Evolutionary conservation across 2,329 filamentous ascomycete genomes (phyloP).

Genomic region (Fusarium sp.): DNA sequence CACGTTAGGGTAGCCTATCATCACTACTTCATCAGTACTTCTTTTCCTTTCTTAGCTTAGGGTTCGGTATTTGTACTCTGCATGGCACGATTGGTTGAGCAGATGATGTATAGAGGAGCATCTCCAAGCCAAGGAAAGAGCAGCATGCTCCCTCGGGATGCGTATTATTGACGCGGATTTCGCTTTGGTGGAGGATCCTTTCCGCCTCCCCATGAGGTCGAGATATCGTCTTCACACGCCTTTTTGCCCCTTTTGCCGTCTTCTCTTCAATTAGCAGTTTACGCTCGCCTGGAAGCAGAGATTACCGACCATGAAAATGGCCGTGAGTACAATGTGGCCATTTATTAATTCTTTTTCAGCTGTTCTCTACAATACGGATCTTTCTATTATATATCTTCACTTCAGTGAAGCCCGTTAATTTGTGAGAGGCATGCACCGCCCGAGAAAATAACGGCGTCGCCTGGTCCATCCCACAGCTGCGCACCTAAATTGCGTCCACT

Average conservation of each 20-base stretch:
- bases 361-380: neutral
- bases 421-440: no score
- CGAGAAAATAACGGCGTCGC: no score
- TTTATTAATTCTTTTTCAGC: neutral
- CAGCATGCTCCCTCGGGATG: neutral
- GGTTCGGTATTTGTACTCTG: neutral
- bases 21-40: neutral
- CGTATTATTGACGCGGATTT: neutral
- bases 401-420: no score
- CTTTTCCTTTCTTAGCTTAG: neutral
- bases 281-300: no score
- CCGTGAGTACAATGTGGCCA: neutral
- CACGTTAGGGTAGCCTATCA: neutral
- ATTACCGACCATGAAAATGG: no score
- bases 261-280: neutral
- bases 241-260: neutral
- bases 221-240: neutral
- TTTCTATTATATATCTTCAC: neutral
- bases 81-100: neutral
- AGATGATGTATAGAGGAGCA: neutral
- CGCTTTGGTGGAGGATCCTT: neutral
- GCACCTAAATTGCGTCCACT: neutral
- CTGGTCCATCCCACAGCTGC: neutral
- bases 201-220: neutral
- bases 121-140: neutral